Base-by-base conservation (phyloP, 129 eudicot species). In the Saussurea involucrata region DNA sequence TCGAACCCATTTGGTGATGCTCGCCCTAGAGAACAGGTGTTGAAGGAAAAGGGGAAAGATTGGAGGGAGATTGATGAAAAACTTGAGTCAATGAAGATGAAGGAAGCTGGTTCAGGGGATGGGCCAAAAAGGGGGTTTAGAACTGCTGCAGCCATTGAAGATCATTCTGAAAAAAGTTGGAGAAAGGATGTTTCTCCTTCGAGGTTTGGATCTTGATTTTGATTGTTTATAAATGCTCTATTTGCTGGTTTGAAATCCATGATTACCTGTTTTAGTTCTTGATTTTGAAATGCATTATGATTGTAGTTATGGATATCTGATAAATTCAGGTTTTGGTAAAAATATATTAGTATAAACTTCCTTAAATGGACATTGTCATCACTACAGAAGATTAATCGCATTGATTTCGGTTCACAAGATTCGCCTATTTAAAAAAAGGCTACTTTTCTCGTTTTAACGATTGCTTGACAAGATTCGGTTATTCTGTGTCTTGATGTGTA, bases 61-160 rank as follows among this genome's bases (percentile, higher is more conserved):
- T 92, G 96, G 95, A 95, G 90, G 91, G 99, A 92, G 86, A 87
- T 92, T 37, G 99, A 95, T 75, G 97, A 86, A 73, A 95, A 92
- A 83, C 83, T 95, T 15, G 99, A 95, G 79, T 70, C 97, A 5
- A 72, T 66, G 44, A 94, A 89, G 82, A 69, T 81, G 17, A 91
- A 89, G 81, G 93, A 85, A 18, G 66, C 75, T 1, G 74, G 83
- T 25, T 79, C 83, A 17, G 70, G 69, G 25, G 91, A 88, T 80
- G 84, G 90, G 65, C 81, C 87, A 40, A 91, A 79, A 76, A 84
- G 77, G 65, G 88, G 88, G 0, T 80, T 64, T 69, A 89, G 92
- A 71, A 77, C 61, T 53, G 61, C 22, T 53, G 22, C 61, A 3
- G 78, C 73, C 24, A 72, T 65, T 42, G 92, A 83, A 36, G 91